Conservation (phyloP, 805 yeast species). For the Wickerhamiella parazyma region DNA sequence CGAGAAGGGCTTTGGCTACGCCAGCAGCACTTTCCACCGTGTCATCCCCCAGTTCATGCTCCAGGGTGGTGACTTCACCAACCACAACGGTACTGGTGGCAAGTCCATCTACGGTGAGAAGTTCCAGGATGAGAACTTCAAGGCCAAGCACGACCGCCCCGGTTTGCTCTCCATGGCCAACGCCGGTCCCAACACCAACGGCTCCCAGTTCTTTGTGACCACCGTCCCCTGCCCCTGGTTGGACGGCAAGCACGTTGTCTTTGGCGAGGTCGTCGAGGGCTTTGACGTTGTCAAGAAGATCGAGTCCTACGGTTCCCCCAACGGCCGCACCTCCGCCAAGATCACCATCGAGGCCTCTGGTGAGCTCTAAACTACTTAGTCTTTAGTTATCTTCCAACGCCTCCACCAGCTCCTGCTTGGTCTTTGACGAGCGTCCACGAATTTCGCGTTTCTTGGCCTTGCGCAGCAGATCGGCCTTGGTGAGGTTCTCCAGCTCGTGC, state of each 20-base stretch:
- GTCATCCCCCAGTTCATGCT: conserved; percentile 94
- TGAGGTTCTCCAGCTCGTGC: neutral
- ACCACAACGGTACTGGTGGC: conserved; percentile 89
- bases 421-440: neutral
- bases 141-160: conserved; percentile 61
- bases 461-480: neutral
- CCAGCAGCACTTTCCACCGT: conserved; percentile 84
- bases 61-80: conserved; percentile 86
- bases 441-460: neutral
- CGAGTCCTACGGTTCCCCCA: conserved; percentile 57
- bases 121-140: conserved; percentile 67
- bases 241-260: conserved; percentile 90
- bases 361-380: conserved; percentile 37
- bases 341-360: conserved; percentile 53
- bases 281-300: conserved; percentile 72
- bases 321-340: conserved; percentile 54
- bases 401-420: neutral
- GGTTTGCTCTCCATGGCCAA: conserved; percentile 91
- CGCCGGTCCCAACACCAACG: conserved; percentile 97
- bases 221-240: conserved; percentile 79
- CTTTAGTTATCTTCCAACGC: neutral
- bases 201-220: conserved; percentile 94
- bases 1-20: conserved; percentile 87
- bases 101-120: conserved; percentile 62
- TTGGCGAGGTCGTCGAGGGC: conserved; percentile 85